Evolutionary conservation across 2,329 filamentous ascomycete genomes (phyloP), one percentile per base, ranked within the genome.

Genomic region (Arthroderma sp.): DNA sequence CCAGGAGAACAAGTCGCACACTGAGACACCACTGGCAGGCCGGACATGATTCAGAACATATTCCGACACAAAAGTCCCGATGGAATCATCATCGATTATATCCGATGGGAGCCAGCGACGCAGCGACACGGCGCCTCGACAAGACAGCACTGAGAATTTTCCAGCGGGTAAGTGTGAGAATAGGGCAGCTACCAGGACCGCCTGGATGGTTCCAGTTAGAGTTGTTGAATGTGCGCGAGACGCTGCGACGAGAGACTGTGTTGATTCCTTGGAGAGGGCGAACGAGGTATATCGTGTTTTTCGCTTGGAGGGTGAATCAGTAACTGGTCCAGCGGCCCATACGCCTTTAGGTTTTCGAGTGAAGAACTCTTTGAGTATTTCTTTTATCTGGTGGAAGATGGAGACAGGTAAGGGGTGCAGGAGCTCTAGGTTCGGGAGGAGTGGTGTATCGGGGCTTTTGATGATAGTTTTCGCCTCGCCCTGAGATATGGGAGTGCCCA

Each of bases 381-480:
- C 15, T 22, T 11, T 36, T 36, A 9, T 36, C 32, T 2, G 11
- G 46, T 57, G 67, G 1, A 52, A 40, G 11, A 62, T 51, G 1
- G 63, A 63, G 3, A 69, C 45, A 1, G 62, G 52, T 43, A 68
- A 60, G 1, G 63, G 56, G 38, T 69, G 65, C 3, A 66, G 46
- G 3, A 54, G 54, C 47, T 71, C 69, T 2, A 71, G 53, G 6
- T 60, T 58, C 3, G 65, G 67, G 1, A 65, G 52, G 1, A 71
- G 55, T 1, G 63, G 55, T 43, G 51, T 40, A 40, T 53, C 38
- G 2, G 56, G 60, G 5, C 55, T 44, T 11, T 45, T 29, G 9
- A 62, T 46, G 9, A 55, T 31, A 6, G 44, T 46, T 10, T 52
- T 54, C 22, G 49, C 51, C 33, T 54, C 54, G 3, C 45, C 45